Conservation (phyloP, 176 grass and related monocot genomes). For the Carex scoparia region DNA sequence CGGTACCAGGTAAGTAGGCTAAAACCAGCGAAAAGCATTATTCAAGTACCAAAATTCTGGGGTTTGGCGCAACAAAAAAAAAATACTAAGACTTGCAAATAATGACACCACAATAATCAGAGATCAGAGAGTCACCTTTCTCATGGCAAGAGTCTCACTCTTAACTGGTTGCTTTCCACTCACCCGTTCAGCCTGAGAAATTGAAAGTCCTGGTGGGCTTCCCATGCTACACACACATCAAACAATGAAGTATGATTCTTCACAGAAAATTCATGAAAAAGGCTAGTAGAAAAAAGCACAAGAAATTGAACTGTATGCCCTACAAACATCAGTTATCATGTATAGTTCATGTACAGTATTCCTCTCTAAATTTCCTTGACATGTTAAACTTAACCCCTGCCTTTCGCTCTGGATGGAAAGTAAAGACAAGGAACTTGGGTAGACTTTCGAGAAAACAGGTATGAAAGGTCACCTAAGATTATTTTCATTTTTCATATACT, state of each 20-base stretch:
- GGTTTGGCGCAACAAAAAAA: background rate
- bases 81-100: background rate
- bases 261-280: background rate
- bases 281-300: background rate
- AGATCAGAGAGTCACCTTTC: slow-evolving; percentile 54
- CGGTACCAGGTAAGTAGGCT: slow-evolving; percentile 16
- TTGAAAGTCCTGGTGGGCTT: slow-evolving; percentile 79
- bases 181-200: slow-evolving; percentile 65
- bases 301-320: background rate
- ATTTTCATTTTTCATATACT: background rate
- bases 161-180: slow-evolving; percentile 76
- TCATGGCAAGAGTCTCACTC: slow-evolving; percentile 51
- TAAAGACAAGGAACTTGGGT: background rate
- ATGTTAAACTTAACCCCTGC: background rate
- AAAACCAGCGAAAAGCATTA: slow-evolving; percentile 17
- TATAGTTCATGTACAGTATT: background rate
- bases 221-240: slow-evolving; percentile 36
- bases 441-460: background rate
- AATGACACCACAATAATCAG: background rate
- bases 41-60: background rate
- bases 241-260: background rate
- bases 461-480: background rate
- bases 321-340: background rate
- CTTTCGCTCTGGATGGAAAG: background rate
- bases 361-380: background rate